These are phyloP conservation scores for Chaetomium strumarium DNA, from an alignment of 2,329 filamentous ascomycete species.

Conservation along the genomic window DNA sequence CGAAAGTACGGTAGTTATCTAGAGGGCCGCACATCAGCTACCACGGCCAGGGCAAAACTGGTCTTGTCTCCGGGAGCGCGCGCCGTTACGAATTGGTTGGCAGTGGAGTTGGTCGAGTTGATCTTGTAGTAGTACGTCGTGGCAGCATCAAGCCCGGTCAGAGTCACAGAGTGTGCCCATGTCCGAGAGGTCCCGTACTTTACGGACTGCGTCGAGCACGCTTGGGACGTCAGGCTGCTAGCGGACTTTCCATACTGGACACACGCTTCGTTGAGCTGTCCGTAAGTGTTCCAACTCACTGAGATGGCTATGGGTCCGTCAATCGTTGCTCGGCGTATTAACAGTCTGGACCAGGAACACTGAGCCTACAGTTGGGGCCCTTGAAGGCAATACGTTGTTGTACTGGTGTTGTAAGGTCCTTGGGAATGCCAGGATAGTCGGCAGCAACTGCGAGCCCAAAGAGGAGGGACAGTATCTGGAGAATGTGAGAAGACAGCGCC, in stretches of 20 bases:
- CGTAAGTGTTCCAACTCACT: neutral
- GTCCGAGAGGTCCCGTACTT: neutral
- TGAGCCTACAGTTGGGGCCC: too few relatives aligned
- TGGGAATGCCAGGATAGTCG: too few relatives aligned
- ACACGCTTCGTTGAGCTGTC: neutral
- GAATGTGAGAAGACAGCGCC: too few relatives aligned
- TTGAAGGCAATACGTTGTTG: too few relatives aligned
- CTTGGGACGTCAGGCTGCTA: neutral
- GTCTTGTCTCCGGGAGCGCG: slow-evolving; percentile 48
- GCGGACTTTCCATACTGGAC: neutral
- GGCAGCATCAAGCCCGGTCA: slow-evolving; percentile 37
- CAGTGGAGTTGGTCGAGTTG: slow-evolving; percentile 47
- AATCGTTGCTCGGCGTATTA: too few relatives aligned
- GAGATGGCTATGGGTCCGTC: neutral
- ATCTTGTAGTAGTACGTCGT: slow-evolving; percentile 59
- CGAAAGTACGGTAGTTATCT: too few relatives aligned
- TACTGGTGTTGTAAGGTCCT: too few relatives aligned
- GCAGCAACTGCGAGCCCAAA: too few relatives aligned
- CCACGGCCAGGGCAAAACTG: slow-evolving; percentile 46
- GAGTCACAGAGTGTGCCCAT: neutral
- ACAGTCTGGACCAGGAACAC: too few relatives aligned
- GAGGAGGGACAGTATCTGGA: too few relatives aligned
- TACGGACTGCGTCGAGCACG: neutral
- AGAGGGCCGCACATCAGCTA: slow-evolving; percentile 51
- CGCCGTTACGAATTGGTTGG: slow-evolving; percentile 49